Percentiles rank a stretch among this genome's conserved stretches.
These are phyloP conservation scores for Tolypocladium sp. DNA, from an alignment of 2,329 filamentous ascomycete genomes.

Conservation along the genomic window DNA sequence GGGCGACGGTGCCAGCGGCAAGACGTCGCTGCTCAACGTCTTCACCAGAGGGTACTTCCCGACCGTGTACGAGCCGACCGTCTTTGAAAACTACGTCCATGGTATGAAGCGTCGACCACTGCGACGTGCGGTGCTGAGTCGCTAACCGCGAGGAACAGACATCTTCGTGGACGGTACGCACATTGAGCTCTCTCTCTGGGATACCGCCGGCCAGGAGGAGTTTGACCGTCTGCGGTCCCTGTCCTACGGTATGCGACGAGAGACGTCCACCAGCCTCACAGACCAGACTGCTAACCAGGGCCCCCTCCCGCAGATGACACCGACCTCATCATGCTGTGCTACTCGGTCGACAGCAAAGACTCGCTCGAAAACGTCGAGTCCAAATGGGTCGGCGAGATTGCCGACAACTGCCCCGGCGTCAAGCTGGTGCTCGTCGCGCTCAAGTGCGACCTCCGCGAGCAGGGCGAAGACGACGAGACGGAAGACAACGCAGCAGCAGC, in stretches of 20 bases:
- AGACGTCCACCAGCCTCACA: background rate
- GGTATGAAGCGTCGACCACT: conserved; percentile 42
- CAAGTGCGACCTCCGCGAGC: conserved; percentile 91
- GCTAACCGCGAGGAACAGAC: conserved; percentile 41
- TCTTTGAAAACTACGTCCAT: conserved; percentile 98
- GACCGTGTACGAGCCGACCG: conserved; percentile 95
- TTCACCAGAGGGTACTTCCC: conserved; percentile 98
- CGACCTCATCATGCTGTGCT: conserved; percentile 97
- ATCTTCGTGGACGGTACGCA: conserved; percentile 97
- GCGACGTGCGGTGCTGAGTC: conserved; percentile 1
- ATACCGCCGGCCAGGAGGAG: conserved; percentile 97
- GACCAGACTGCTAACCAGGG: background rate
- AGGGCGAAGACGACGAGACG: conserved; percentile 63
- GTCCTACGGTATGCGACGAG: conserved; percentile 60
- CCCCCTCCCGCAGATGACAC: conserved; percentile 55
- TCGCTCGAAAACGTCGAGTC: conserved; percentile 97
- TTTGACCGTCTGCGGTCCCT: conserved; percentile 93
- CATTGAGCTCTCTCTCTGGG: conserved; percentile 96
- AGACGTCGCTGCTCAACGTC: conserved; percentile 94
- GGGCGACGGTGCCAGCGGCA: conserved; percentile 92
- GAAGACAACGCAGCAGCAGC: conserved; percentile 31
- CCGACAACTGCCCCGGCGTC: conserved; percentile 92
- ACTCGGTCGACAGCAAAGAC: conserved; percentile 91
- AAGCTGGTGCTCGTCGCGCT: conserved; percentile 91
- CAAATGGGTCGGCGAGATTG: conserved; percentile 97